Percentiles rank a stretch among this genome's conserved stretches.
These are phyloP conservation scores for Houttuynia cordata DNA, from an alignment of 164 flowering plant species.

Conservation along the genomic window DNA sequence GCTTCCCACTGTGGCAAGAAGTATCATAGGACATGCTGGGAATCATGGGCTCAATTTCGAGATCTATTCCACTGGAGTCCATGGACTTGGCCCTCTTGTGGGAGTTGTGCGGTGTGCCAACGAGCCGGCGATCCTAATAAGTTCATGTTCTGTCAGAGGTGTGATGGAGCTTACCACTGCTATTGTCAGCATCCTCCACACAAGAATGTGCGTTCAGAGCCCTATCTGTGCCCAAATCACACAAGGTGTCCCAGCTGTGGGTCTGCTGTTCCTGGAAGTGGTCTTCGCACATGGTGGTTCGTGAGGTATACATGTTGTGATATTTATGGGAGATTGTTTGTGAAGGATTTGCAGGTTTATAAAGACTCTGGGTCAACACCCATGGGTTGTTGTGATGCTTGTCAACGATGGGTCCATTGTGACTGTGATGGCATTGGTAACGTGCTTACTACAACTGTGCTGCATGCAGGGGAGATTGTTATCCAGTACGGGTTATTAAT, in stretches of 20 bases:
- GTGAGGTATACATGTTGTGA: constrained; percentile 93
- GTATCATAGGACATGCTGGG: constrained; percentile 83
- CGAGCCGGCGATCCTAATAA: constrained; percentile 89
- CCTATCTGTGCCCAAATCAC: constrained; percentile 90
- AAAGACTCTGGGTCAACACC: constrained; percentile 98
- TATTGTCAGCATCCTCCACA: constrained; percentile 98
- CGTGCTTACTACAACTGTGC: constrained; percentile 84
- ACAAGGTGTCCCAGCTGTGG: constrained; percentile 96
- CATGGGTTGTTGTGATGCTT: constrained; percentile 98
- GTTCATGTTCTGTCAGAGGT: constrained; percentile 92
- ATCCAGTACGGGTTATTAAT: constrained; percentile 72
- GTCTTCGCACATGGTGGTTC: constrained; percentile 93
- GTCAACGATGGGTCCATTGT: constrained; percentile 99
- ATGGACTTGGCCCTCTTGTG: constrained; percentile 92
- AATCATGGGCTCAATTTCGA: constrained; percentile 78
- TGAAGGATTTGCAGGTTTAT: constrained; percentile 90
- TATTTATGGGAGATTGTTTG: constrained; percentile 98
- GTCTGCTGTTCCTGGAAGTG: constrained; percentile 92
- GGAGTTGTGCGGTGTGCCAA: constrained; percentile 89
- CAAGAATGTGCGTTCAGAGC: constrained; percentile 89
- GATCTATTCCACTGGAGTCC: constrained; percentile 97
- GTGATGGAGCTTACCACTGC: constrained; percentile 96
- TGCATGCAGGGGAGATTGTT: constrained; percentile 95
- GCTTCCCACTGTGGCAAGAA: constrained; percentile 89
- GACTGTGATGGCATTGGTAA: constrained; percentile 88